Conservation (phyloP, 495 filamentous ascomycete genomes). For the Delitschia confertaspora region DNA sequence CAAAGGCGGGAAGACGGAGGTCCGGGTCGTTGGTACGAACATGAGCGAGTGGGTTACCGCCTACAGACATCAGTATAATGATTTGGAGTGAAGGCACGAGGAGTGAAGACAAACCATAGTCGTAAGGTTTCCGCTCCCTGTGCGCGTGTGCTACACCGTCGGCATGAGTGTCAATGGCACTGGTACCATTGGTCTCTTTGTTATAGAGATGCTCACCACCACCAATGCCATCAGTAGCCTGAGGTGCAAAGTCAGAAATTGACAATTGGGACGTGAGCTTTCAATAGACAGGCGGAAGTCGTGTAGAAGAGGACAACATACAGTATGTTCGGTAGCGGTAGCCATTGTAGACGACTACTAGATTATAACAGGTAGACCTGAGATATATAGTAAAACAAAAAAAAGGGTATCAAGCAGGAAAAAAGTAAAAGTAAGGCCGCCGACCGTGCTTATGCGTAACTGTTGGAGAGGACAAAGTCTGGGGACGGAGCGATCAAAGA, state of each 20-base stretch:
- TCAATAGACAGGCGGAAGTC: neutral
- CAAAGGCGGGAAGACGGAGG: slow-evolving; percentile 66
- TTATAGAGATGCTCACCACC: slow-evolving; percentile 8
- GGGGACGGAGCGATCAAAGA: no score
- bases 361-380: neutral
- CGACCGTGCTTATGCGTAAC: no score
- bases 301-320: slow-evolving; percentile 3
- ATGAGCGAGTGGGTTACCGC: slow-evolving; percentile 62
- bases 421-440: no score
- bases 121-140: slow-evolving; percentile 26
- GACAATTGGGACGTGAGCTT: neutral
- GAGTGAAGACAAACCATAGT: slow-evolving; percentile 25
- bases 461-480: no score
- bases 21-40: slow-evolving; percentile 52
- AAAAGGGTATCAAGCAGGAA: slow-evolving; percentile 15
- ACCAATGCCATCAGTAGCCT: slow-evolving; percentile 3
- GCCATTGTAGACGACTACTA: slow-evolving; percentile 11
- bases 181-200: slow-evolving; percentile 21
- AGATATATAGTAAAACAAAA: neutral
- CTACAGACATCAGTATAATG: slow-evolving; percentile 24
- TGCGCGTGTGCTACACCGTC: neutral
- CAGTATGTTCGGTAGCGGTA: slow-evolving; percentile 16
- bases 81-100: neutral
- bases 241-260: no score
- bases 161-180: slow-evolving; percentile 18